A percentile compares a stretch with the other conserved stretches of the same genome.
phyloP scores from a whole-genome alignment of 108 stramenopile species.

The Stephanodiscus triporus region DNA sequence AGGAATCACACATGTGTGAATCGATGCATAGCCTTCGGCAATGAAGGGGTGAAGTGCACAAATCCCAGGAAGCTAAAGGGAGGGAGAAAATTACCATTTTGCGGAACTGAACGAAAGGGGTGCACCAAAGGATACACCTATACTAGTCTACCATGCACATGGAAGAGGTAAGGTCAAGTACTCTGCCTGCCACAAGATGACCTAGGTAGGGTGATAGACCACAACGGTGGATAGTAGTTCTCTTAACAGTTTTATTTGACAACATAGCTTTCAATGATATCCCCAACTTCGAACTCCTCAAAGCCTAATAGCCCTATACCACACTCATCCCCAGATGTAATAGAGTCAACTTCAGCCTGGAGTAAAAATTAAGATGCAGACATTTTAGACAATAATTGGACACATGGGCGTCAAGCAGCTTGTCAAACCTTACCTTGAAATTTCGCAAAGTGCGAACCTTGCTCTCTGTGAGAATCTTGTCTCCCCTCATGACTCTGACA shows the following conservation, averaged over 20 bases:
- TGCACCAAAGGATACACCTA: too few species aligned
- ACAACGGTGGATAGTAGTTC: too few species aligned
- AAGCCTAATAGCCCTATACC: conserved; percentile 91
- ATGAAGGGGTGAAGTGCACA: too few species aligned
- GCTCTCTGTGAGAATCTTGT: conserved; percentile 88
- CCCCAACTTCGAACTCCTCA: conserved; percentile 92
- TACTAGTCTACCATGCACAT: too few species aligned
- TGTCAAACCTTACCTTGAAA: conserved; percentile 70
- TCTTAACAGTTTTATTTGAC: conserved; percentile 44
- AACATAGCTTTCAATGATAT: conserved; percentile 96
- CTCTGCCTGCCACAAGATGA: too few species aligned
- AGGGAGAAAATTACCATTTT: too few species aligned
- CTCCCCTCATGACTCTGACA: conserved; percentile 94
- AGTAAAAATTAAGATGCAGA: conserved; percentile 5
- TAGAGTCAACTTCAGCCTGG: conserved; percentile 83
- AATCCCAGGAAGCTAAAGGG: too few species aligned
- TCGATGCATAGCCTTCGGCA: too few species aligned
- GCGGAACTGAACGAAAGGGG: too few species aligned
- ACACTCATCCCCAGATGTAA: conserved; percentile 92
- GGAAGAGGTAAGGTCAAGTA: too few species aligned
- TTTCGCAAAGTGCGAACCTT: conserved; percentile 89
- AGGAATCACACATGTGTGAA: too few species aligned
- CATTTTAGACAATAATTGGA: conserved; percentile 13
- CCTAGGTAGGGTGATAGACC: too few species aligned
- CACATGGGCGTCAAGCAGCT: conserved; percentile 22